Evolutionary conservation across 805 yeast species (phyloP).

Genomic region (Kodamaea neixiangensis): DNA sequence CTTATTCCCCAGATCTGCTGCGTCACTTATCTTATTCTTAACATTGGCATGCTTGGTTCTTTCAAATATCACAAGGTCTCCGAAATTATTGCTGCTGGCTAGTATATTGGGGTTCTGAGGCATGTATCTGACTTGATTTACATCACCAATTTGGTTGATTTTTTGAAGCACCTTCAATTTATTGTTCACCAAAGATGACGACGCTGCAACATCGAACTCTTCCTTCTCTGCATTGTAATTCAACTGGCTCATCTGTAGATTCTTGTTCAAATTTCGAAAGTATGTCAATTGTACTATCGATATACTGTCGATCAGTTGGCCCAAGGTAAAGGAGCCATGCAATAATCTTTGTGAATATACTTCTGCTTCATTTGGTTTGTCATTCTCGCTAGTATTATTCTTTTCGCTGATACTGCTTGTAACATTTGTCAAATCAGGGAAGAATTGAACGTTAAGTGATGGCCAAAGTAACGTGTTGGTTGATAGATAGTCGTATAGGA

Average conservation of each 20-base stretch:
- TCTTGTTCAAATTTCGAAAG: constrained; percentile 31
- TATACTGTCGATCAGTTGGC: constrained; percentile 52
- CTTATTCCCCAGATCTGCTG: constrained; percentile 29
- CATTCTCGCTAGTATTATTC: not conserved
- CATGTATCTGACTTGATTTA: constrained; percentile 70
- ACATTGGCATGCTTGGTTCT: constrained; percentile 70
- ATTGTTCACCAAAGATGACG: constrained; percentile 15
- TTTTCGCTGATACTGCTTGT: constrained; percentile 10
- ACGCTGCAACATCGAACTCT: constrained; percentile 37
- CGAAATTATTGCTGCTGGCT: constrained; percentile 68
- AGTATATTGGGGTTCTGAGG: constrained; percentile 87
- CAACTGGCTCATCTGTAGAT: constrained; percentile 38
- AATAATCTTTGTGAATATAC: constrained; percentile 43
- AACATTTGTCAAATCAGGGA: constrained; percentile 49
- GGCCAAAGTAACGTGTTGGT: constrained; percentile 66
- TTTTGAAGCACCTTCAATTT: constrained; percentile 49
- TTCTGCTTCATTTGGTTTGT: constrained; percentile 1
- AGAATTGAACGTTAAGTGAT: constrained; percentile 58
- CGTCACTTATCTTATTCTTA: constrained; percentile 25
- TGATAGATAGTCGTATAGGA: constrained; percentile 53
- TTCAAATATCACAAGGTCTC: constrained; percentile 69
- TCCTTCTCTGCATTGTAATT: constrained; percentile 39
- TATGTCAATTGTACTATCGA: constrained; percentile 36
- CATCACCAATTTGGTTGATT: constrained; percentile 69
- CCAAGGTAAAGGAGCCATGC: constrained; percentile 66